Evolutionary conservation across 257 asterid genomes (phyloP).

Genomic region (Eustoma russellianum): DNA sequence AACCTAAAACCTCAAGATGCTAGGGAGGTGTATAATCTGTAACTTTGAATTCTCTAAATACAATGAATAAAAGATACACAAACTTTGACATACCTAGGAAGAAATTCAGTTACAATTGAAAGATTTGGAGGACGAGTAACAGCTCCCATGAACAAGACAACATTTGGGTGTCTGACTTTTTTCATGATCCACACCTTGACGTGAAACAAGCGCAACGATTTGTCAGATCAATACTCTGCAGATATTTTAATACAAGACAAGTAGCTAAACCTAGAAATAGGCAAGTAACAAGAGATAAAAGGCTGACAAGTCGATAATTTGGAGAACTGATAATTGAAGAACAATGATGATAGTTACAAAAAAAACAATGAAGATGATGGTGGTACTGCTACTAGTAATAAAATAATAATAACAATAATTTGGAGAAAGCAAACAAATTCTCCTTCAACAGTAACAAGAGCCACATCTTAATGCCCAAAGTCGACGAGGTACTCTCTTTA

Average conservation of each 20-base stretch:
- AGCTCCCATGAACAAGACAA: slow-evolving; percentile 98
- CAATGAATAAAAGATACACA: neutral
- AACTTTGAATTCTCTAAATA: too few species aligned
- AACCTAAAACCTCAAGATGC: too few species aligned
- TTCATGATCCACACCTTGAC: slow-evolving; percentile 83
- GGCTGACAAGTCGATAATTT: too few species aligned
- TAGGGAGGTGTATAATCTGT: too few species aligned
- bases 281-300: too few species aligned
- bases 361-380: too few species aligned
- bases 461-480: neutral
- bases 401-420: neutral
- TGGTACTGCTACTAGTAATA: neutral
- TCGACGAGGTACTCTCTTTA: neutral
- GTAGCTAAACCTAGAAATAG: neutral
- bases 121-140: slow-evolving; percentile 94
- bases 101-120: slow-evolving; percentile 88
- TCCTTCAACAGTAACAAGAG: slow-evolving; percentile 3
- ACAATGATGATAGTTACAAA: too few species aligned
- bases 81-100: slow-evolving; percentile 64
- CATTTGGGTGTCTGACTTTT: slow-evolving; percentile 85
- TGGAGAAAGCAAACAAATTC: neutral
- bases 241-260: slow-evolving; percentile 1
- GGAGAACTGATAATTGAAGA: too few species aligned
- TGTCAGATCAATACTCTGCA: slow-evolving; percentile 4
- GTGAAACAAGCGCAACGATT: slow-evolving; percentile 12